Percentiles rank a stretch among this genome's conserved stretches.
These are phyloP conservation scores for Oryza brachyantha DNA, from an alignment of 176 grass and related monocot species.

Conservation along the genomic window DNA sequence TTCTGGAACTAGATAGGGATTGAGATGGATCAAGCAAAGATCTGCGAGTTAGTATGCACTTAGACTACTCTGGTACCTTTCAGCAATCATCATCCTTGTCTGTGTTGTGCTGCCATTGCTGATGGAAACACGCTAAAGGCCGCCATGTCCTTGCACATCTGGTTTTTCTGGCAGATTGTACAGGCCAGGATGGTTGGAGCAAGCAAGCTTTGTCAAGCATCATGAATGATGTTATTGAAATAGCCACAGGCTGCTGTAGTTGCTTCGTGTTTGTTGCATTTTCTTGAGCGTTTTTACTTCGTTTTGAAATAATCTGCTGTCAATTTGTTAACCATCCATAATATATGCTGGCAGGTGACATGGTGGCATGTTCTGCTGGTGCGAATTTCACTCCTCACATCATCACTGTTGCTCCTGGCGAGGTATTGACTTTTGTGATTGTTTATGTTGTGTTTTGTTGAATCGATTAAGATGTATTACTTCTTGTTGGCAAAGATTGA, in stretches of 20 bases:
- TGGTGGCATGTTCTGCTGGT: slow-evolving; percentile 78
- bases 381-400: slow-evolving; percentile 93
- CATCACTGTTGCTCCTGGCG: slow-evolving; percentile 84
- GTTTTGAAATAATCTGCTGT: background rate
- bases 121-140: background rate
- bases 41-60: background rate
- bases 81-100: background rate
- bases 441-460: background rate
- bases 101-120: background rate
- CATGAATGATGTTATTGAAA: background rate
- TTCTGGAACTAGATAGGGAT: slow-evolving; percentile 13
- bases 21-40: background rate
- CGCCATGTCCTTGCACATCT: background rate
- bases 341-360: slow-evolving; percentile 43
- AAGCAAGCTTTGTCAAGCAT: background rate
- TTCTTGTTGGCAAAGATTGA: background rate
- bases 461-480: background rate
- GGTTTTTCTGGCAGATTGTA: background rate
- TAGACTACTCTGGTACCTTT: background rate
- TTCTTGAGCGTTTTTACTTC: background rate
- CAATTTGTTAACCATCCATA: background rate
- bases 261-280: background rate
- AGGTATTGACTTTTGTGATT: slow-evolving; percentile 49
- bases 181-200: background rate
- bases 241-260: background rate